phyloP scores from a whole-genome alignment of 768 basidiomycete genomes.

The Leccinum arenicola region DNA sequence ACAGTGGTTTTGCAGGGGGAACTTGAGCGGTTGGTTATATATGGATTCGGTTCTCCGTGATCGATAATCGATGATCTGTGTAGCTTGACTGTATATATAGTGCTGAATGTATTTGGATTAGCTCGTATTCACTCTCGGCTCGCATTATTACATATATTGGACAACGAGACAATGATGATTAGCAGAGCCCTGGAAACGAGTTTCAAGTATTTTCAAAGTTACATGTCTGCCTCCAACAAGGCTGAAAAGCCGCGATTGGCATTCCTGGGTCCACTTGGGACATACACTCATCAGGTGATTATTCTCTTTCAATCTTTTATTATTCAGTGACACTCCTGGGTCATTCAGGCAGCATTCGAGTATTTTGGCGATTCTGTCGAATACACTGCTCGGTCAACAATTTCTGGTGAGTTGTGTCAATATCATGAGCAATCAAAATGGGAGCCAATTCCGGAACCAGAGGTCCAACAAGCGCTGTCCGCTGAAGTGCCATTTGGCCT shows the following conservation, averaged over 20 bases:
- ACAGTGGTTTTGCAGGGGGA: conserved; percentile 2
- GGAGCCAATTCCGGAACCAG: conserved; percentile 35
- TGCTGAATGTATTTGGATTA: neutral
- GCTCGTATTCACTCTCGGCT: neutral
- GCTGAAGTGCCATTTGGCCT: conserved; percentile 48
- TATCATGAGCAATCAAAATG: neutral
- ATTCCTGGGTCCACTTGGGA: conserved; percentile 66
- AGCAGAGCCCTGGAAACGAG: neutral
- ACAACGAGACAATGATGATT: conserved; percentile 7
- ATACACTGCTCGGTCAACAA: conserved; percentile 42
- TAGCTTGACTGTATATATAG: conserved; percentile 1
- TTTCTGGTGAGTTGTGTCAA: conserved; percentile 34
- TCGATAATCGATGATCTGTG: neutral
- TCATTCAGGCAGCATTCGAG: conserved; percentile 43
- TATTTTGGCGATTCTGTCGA: conserved; percentile 43
- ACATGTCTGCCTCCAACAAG: conserved; percentile 7
- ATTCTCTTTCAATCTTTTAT: neutral
- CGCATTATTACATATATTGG: neutral
- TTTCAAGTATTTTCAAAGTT: conserved; percentile 8
- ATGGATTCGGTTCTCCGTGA: neutral
- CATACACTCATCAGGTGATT: conserved; percentile 64
- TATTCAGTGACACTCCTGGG: conserved; percentile 19
- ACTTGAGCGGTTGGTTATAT: conserved; percentile 1
- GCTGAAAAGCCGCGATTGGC: conserved; percentile 36
- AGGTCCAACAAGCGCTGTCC: conserved; percentile 55